phyloP scores from a whole-genome alignment of 2,329 filamentous ascomycete species.

The Clonostachys chloroleuca region DNA sequence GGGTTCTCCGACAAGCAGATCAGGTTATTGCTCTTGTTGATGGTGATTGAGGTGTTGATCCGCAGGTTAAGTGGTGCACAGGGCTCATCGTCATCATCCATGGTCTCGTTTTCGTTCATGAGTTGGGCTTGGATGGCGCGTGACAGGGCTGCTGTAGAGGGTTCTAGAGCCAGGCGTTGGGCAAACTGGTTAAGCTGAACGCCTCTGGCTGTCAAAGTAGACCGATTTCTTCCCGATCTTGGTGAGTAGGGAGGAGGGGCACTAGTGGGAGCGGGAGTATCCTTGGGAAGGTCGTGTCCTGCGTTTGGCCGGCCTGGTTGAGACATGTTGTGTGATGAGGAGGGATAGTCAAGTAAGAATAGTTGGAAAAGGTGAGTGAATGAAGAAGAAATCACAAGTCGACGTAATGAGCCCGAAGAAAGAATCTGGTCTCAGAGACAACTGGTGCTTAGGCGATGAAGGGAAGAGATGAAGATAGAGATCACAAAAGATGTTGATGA shows the following conservation, averaged over 20 bases:
- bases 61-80: constrained; percentile 35
- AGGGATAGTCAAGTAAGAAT: not conserved
- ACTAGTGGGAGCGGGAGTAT: not conserved
- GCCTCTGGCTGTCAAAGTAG: not conserved
- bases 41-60: constrained; percentile 41
- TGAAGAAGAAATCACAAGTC: no score
- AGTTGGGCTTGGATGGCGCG: no score
- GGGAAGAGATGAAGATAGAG: not conserved
- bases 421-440: not conserved
- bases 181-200: not conserved
- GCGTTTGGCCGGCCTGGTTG: constrained; percentile 1
- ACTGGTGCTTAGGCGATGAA: not conserved
- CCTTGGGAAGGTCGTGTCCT: not conserved
- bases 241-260: constrained; percentile 1
- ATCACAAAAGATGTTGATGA: no score
- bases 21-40: constrained; percentile 44
- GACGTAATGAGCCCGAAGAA: not conserved
- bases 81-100: not conserved
- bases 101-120: no score
- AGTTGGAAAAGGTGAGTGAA: no score
- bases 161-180: not conserved
- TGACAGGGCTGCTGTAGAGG: no score
- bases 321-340: not conserved
- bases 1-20: constrained; percentile 34
- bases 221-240: not conserved